Evolutionary conservation across 352 stramenopile genomes (phyloP).

Genomic region (Pythium guiyangense): DNA sequence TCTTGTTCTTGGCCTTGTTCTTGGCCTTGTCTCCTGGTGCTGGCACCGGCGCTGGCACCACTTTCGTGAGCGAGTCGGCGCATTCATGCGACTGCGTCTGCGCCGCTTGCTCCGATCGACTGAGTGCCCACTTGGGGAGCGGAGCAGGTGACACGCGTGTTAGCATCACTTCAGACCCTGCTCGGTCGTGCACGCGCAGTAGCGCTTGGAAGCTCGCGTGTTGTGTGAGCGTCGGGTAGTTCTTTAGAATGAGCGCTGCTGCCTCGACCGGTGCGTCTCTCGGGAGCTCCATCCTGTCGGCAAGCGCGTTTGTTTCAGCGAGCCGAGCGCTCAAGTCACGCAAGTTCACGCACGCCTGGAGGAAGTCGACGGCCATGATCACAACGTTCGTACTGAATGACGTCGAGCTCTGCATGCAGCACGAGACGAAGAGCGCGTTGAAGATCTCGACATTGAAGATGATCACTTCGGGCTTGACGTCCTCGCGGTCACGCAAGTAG

Average conservation of each 20-base stretch:
- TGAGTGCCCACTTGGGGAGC: slow-evolving; percentile 4
- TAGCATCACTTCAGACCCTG: slow-evolving; percentile 6
- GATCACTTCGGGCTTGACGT: slow-evolving; percentile 21
- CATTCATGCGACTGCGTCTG: too few species aligned
- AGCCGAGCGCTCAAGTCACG: slow-evolving; percentile 19
- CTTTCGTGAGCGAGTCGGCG: too few species aligned
- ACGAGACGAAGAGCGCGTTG: slow-evolving; percentile 34
- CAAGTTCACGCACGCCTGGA: slow-evolving; percentile 27
- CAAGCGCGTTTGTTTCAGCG: background rate
- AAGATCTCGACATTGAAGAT: slow-evolving; percentile 45
- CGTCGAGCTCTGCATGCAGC: slow-evolving; percentile 24
- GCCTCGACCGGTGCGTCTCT: background rate
- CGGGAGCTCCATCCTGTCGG: background rate
- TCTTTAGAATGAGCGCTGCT: background rate
- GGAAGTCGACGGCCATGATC: slow-evolving; percentile 31
- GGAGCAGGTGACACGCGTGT: slow-evolving; percentile 6
- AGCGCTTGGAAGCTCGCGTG: background rate
- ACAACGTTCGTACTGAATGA: slow-evolving; percentile 23
- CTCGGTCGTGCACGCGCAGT: background rate
- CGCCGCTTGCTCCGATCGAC: slow-evolving; percentile 2
- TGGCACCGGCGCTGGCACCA: too few species aligned
- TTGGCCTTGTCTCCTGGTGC: too few species aligned
- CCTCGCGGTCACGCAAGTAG: slow-evolving; percentile 12
- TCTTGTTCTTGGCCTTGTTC: too few species aligned
- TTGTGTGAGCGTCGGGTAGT: background rate